Conservation (phyloP, 1,284 basidiomycete genomes). For the Melampsora larici-populina region DNA sequence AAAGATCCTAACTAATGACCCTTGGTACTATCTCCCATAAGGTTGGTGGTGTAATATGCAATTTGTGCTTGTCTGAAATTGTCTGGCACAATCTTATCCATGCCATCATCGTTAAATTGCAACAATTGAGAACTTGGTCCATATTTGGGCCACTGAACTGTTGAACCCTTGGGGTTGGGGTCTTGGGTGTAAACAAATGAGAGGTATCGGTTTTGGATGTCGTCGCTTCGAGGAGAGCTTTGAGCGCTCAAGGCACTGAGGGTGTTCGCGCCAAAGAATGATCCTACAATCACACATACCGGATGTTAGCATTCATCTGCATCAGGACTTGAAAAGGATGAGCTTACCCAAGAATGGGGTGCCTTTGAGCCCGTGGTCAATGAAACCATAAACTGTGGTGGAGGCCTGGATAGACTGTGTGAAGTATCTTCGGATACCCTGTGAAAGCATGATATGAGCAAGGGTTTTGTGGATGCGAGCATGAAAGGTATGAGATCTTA, state of each 20-base stretch:
- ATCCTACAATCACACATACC: neutral
- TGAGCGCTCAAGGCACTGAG: neutral
- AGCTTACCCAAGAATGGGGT: neutral
- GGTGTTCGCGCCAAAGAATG: neutral
- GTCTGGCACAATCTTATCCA: neutral
- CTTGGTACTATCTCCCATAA: conserved; percentile 1
- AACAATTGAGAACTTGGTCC: neutral
- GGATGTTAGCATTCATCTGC: no score
- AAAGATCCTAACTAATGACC: no score
- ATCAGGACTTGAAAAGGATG: no score
- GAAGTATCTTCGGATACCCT: neutral
- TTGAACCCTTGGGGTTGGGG: neutral
- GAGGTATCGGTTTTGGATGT: neutral
- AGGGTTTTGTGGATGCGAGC: no score
- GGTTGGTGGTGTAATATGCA: neutral
- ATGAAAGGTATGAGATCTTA: neutral
- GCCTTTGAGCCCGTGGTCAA: neutral
- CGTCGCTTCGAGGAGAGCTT: neutral
- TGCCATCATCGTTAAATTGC: neutral
- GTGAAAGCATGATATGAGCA: neutral
- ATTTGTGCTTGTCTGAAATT: neutral
- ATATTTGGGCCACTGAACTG: no score
- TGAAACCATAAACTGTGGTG: neutral
- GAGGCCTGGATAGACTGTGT: neutral
- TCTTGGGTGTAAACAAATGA: conserved; percentile 7